Base-by-base conservation (phyloP, 139 green algal species). In the Ettlia oleoabundans region DNA sequence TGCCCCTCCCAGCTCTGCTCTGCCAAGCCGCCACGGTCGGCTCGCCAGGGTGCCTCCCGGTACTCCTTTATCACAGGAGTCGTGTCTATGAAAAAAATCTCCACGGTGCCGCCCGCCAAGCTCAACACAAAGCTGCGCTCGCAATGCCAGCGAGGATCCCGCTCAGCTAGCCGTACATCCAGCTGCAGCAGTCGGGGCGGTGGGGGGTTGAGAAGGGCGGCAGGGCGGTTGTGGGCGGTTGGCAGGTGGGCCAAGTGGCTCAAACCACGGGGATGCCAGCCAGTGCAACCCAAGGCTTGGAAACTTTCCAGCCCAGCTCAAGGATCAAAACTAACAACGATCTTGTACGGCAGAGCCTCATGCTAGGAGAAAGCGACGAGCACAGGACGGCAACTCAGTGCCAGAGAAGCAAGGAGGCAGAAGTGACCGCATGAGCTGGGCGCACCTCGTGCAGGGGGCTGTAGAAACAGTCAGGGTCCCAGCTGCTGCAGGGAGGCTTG, bases 1-100 rank as follows among this genome's bases (percentile, higher is more conserved):
- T 91, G 79, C 22, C 55, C 80, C 62, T 85, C 67, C 40, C 63
- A 78, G 51, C 87, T 87, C 70, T 95, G 90, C 68, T 89, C 33
- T 38, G 67, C 9, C 21, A 95, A 80, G 32, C 91, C 91, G 58
- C 87, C 87, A 82, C 52, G 71, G 22, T 91, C 87, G 26, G 76
- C 51, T 30, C 83, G 82, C 89, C 90, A 95, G 1, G 67, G 3
- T 18, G 69, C 42, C 5, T 68, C 55, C 2, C 81, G 62, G 76
- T 95, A 93, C 30, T 80, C 72, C 28, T n/a, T 21, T 21, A 93
- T 73, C 18, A 90, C 84, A 33, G 92, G 91, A 40, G 80, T 92
- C 38, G 92, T 94, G 85, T 95, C 92, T 5, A 94, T 88, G 78
- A 94, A 92, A 79, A 94, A 88, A 13, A 95, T 75, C 21, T 95